phyloP scores from a whole-genome alignment of 371 early-diverging fungal genomes.

The Mortierella sp. region DNA sequence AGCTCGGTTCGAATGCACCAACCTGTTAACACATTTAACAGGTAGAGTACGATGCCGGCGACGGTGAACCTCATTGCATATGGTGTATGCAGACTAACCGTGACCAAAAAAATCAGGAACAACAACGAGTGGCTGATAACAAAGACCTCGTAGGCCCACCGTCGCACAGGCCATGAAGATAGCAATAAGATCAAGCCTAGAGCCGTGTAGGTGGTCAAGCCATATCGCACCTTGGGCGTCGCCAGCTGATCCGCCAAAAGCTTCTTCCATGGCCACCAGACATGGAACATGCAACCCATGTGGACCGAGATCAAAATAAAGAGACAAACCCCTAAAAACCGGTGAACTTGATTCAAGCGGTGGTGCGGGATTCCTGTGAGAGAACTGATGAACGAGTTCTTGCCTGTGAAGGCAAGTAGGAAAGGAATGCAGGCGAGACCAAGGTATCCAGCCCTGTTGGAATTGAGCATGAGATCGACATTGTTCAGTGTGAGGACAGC shows the following conservation, averaged over 20 bases:
- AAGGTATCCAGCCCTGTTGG: conserved; percentile 69
- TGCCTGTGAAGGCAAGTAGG: conserved; percentile 65
- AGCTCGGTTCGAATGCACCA: conserved; percentile 65
- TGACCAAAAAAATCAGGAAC: conserved; percentile 60
- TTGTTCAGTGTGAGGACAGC: conserved; percentile 56
- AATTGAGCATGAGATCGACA: conserved; percentile 59
- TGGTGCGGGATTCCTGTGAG: conserved; percentile 67
- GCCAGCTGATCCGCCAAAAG: conserved; percentile 55
- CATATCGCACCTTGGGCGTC: conserved; percentile 60
- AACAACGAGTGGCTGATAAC: conserved; percentile 54
- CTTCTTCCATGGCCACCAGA: conserved; percentile 60
- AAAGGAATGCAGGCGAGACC: conserved; percentile 65
- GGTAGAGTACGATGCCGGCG: conserved; percentile 61
- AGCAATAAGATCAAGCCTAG: conserved; percentile 61
- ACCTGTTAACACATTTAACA: conserved; percentile 60
- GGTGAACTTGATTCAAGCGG: conserved; percentile 63
- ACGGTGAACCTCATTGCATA: conserved; percentile 70
- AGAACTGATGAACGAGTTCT: conserved; percentile 61
- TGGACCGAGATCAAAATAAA: conserved; percentile 63
- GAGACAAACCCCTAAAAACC: conserved; percentile 57
- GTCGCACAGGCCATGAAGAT: conserved; percentile 63
- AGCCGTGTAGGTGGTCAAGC: conserved; percentile 61
- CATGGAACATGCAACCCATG: conserved; percentile 57
- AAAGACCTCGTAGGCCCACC: conserved; percentile 61
- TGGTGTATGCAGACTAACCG: conserved; percentile 65